phyloP scores from a whole-genome alignment of 1,139 yeast genomes.

The Magnusiomyces ingens region DNA sequence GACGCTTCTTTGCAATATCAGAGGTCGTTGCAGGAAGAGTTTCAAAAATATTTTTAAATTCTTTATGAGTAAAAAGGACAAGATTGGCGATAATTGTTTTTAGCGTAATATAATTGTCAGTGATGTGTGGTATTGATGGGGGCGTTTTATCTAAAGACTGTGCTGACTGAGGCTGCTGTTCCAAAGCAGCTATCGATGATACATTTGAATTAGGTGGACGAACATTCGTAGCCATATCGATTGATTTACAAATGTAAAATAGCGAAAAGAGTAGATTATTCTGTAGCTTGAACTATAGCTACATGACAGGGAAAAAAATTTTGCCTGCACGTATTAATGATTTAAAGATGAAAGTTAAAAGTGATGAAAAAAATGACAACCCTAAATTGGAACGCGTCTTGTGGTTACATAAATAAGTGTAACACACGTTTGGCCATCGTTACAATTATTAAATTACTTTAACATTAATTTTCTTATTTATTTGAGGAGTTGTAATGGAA shows the following conservation, averaged over 20 bases:
- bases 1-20: constrained; percentile 59
- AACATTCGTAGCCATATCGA: background rate
- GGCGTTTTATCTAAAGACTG: constrained; percentile 10
- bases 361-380: too few relatives aligned
- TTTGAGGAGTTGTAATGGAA: too few relatives aligned
- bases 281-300: too few relatives aligned
- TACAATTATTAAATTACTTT: too few relatives aligned
- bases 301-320: too few relatives aligned
- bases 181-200: background rate
- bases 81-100: constrained; percentile 52
- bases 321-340: too few relatives aligned
- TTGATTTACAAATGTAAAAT: background rate
- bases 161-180: background rate
- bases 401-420: too few relatives aligned
- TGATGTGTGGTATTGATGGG: constrained; percentile 66
- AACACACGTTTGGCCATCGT: too few relatives aligned
- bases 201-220: background rate
- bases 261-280: background rate
- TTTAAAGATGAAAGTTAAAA: too few relatives aligned
- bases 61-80: constrained; percentile 58
- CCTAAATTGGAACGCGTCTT: too few relatives aligned
- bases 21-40: constrained; percentile 49
- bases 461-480: too few relatives aligned
- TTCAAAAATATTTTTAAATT: constrained; percentile 55
- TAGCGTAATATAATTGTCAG: constrained; percentile 62